phyloP scores from a whole-genome alignment of 768 basidiomycete genomes.

The Sutorius australiensis region DNA sequence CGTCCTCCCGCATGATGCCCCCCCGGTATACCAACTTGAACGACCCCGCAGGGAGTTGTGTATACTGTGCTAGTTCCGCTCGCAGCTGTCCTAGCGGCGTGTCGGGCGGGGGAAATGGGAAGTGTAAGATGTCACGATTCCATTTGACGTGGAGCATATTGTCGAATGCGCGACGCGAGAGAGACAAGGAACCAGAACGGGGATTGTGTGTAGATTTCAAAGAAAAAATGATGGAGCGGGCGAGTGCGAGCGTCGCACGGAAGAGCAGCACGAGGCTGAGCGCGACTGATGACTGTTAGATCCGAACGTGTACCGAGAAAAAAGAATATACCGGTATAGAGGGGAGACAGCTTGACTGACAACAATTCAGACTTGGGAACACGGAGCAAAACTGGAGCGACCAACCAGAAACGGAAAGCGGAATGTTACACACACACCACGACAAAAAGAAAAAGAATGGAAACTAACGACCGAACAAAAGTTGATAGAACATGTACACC shows the following conservation, averaged over 20 bases:
- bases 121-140: constrained; percentile 47
- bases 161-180: constrained; percentile 10
- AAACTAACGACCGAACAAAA: too few species aligned
- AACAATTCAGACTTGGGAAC: constrained; percentile 1
- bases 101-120: constrained; percentile 53
- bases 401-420: constrained; percentile 9
- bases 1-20: constrained; percentile 85
- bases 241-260: constrained; percentile 23
- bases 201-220: background rate
- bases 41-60: constrained; percentile 59
- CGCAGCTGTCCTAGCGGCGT: constrained; percentile 60
- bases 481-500: too few species aligned
- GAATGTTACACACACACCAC: background rate
- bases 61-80: constrained; percentile 63
- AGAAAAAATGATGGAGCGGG: constrained; percentile 6
- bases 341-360: constrained; percentile 30
- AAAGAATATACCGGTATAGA: constrained; percentile 19
- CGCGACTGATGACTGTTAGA: constrained; percentile 19
- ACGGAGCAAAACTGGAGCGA: background rate
- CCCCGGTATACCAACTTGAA: constrained; percentile 92
- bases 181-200: background rate
- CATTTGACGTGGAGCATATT: constrained; percentile 47
- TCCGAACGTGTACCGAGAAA: background rate
- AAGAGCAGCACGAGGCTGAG: constrained; percentile 35
- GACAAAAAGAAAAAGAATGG: too few species aligned